phyloP scores from a whole-genome alignment of 495 filamentous ascomycete genomes.

The Hypoxylon fuscum region DNA sequence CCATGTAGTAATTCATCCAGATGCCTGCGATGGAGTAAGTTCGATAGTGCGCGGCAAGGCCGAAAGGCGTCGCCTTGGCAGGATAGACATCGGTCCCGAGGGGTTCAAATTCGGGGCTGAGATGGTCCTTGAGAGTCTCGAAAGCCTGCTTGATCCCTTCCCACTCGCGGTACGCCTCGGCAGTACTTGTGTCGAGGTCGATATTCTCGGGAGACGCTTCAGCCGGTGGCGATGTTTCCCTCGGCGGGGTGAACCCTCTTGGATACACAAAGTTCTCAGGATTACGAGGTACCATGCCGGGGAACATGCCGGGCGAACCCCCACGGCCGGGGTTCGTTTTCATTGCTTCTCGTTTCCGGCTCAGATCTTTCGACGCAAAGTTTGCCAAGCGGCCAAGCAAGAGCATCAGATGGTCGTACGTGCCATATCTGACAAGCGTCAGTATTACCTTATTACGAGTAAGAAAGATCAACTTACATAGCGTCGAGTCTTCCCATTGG shows the following conservation, averaged over 20 bases:
- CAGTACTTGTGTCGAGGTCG: constrained; percentile 68
- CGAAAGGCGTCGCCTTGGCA: constrained; percentile 71
- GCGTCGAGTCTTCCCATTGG: constrained; percentile 80
- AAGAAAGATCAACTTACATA: constrained; percentile 58
- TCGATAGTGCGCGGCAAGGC: constrained; percentile 81
- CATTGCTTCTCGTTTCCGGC: constrained; percentile 73
- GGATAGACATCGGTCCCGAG: constrained; percentile 78
- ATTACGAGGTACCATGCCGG: constrained; percentile 70
- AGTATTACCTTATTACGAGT: constrained; percentile 3
- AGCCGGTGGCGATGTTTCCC: constrained; percentile 47
- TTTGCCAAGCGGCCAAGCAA: constrained; percentile 82
- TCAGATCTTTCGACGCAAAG: constrained; percentile 81
- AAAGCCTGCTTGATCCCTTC: constrained; percentile 76
- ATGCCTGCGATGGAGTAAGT: constrained; percentile 86
- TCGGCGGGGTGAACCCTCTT: constrained; percentile 62
- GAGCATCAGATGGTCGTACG: constrained; percentile 84
- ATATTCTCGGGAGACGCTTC: constrained; percentile 44
- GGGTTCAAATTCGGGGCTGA: constrained; percentile 81
- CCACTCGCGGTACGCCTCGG: constrained; percentile 82
- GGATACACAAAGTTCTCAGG: constrained; percentile 60
- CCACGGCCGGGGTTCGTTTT: constrained; percentile 51
- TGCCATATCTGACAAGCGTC: constrained; percentile 68
- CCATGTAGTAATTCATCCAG: constrained; percentile 85
- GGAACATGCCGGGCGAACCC: constrained; percentile 56
- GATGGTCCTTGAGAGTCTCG: constrained; percentile 65